These are phyloP conservation scores for Spirogloea muscicola DNA, from an alignment of 139 green algal species.

Conservation along the genomic window DNA sequence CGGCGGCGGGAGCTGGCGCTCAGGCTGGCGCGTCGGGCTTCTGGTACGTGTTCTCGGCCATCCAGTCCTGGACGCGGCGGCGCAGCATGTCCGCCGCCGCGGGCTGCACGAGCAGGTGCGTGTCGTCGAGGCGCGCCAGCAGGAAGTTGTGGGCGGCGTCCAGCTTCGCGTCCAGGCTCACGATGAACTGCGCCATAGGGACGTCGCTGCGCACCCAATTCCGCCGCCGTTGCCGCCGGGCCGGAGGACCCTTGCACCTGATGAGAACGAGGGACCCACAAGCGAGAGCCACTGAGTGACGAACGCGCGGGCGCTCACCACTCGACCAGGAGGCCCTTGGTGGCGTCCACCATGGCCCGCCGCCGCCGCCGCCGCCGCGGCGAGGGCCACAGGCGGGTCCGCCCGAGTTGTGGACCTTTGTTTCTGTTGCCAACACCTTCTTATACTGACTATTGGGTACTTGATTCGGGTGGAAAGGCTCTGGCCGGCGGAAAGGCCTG, in stretches of 20 bases:
- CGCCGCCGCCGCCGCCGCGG: too few relatives aligned
- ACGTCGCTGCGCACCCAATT: constrained; percentile 30
- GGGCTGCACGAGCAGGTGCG: constrained; percentile 39
- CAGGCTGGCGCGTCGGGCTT: too few relatives aligned
- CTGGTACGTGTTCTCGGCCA: constrained; percentile 31
- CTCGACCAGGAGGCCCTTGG: constrained; percentile 27
- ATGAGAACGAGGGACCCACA: neutral
- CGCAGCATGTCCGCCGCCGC: constrained; percentile 32
- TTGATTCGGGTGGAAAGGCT: too few relatives aligned
- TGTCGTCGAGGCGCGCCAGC: constrained; percentile 47
- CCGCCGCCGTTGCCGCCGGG: neutral
- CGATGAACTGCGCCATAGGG: constrained; percentile 45
- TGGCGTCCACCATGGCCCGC: constrained; percentile 39
- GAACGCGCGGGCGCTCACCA: constrained; percentile 7
- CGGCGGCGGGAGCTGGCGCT: too few relatives aligned
- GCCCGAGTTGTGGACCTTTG: too few relatives aligned
- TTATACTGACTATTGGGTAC: too few relatives aligned
- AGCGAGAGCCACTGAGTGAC: neutral
- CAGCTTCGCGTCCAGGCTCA: constrained; percentile 36
- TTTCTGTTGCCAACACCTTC: too few relatives aligned
- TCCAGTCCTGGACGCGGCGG: constrained; percentile 7
- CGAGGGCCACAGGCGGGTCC: too few relatives aligned
- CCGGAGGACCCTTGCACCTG: neutral
- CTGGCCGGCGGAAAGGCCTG: too few relatives aligned
- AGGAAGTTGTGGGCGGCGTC: constrained; percentile 37